Percentiles rank a stretch among this genome's conserved stretches.
Evolutionary conservation across 1,284 basidiomycete species (phyloP).

Genomic region (Trichosporon coremiiforme): DNA sequence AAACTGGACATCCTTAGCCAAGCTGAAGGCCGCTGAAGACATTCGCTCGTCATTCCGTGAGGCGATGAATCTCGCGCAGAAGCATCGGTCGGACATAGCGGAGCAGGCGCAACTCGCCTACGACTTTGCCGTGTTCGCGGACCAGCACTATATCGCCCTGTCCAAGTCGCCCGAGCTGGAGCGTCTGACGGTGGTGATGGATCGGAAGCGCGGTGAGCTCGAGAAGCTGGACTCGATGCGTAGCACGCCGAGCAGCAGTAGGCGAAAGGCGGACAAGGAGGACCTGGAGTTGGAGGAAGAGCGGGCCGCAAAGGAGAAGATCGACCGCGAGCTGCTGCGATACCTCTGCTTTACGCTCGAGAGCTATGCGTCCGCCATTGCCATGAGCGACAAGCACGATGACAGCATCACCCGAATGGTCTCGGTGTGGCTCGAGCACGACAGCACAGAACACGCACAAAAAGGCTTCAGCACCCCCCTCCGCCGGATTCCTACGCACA

Average conservation of each 20-base stretch:
- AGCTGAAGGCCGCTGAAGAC: constrained; percentile 75
- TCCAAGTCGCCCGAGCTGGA: constrained; percentile 71
- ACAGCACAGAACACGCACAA: constrained; percentile 63
- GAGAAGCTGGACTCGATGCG: constrained; percentile 38
- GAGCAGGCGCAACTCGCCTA: constrained; percentile 71
- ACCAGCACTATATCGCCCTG: constrained; percentile 76
- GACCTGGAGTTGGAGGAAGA: constrained; percentile 63
- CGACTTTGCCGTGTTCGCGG: constrained; percentile 84
- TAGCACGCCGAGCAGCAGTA: constrained; percentile 22
- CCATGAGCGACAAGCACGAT: constrained; percentile 71
- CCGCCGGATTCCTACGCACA: constrained; percentile 73
- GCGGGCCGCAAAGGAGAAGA: constrained; percentile 61
- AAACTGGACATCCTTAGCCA: constrained; percentile 83
- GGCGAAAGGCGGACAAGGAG: constrained; percentile 51
- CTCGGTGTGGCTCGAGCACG: constrained; percentile 78
- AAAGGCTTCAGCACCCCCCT: constrained; percentile 57
- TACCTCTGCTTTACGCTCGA: constrained; percentile 75
- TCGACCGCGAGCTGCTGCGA: constrained; percentile 63
- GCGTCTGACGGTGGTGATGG: constrained; percentile 71
- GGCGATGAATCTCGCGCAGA: constrained; percentile 29
- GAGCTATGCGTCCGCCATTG: constrained; percentile 79
- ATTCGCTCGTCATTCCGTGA: constrained; percentile 71
- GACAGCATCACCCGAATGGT: constrained; percentile 77
- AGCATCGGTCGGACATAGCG: constrained; percentile 14
- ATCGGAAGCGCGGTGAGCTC: constrained; percentile 62